Evolutionary conservation across 345 rosid species (phyloP), one percentile per base, ranked within the genome.

Genomic region (Nasturtium officinale): DNA sequence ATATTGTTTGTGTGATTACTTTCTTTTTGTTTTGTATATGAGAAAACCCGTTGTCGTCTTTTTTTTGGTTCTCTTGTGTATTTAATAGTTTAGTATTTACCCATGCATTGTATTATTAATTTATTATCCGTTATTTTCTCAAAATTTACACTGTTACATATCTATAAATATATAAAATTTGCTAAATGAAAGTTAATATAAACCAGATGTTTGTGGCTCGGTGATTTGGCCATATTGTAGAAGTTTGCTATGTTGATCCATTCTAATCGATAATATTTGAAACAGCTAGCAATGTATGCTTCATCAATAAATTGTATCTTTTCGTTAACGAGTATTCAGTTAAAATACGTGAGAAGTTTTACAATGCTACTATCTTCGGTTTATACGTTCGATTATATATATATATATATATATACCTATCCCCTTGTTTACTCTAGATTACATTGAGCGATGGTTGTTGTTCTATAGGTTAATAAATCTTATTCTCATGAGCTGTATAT

Each of bases 1-100:
- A 30, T 67, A 46, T 38, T 37, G 65, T 52, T 52, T 61, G 33
- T 38, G 70, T 68, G 16, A 45, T 56, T 61, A 53, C 42, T 61
- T 43, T 40, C 23, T 61, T 53, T 28, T 48, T 30, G n/a, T n/a
- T 77, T 77, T 61, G 32, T 62, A 54, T 46, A 48, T 70, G 53
- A 33, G 55, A 33, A 25, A 17, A 12, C 65, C 45, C 57, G 65
- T 58, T 28, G 48, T 10, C n/a, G 6, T 29, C 25, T 48, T 38
- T 38, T 18, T 57, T 42, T 40, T 13, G 45, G 42, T 45, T 42
- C 13, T 55, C 20, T 30, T 56, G 5, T 56, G 23, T 28, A 28
- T 28, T 54, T 54, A 29, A 16, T 26, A 26, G 1, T 26, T 26
- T 54, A 29, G 10, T 16, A 30, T 30, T 56, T 47, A 47, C 46